Evolutionary conservation across 441 rosid species (phyloP).

Genomic region (Euphorbia schlechtendalii): DNA sequence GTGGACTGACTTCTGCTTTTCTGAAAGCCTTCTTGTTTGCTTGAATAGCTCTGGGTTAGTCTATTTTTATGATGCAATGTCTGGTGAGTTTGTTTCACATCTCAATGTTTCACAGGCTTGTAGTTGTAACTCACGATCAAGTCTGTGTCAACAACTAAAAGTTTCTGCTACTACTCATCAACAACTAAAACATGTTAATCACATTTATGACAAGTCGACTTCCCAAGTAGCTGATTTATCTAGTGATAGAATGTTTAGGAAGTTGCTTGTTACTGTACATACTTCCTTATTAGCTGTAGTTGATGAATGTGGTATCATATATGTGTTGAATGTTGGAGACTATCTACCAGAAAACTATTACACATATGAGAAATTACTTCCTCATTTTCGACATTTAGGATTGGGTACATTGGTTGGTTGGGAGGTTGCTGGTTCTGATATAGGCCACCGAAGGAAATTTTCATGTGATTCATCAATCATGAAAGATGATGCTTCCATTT

Average conservation of each 20-base stretch:
- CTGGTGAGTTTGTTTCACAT: constrained; percentile 63
- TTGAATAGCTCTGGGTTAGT: constrained; percentile 63
- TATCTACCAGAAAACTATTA: constrained; percentile 40
- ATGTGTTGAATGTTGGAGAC: constrained; percentile 49
- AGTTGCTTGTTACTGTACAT: constrained; percentile 60
- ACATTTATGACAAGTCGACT: constrained; percentile 28
- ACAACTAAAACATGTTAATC: constrained; percentile 26
- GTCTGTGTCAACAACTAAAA: constrained; percentile 28
- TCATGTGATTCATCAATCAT: constrained; percentile 23
- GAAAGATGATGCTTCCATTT: constrained; percentile 26
- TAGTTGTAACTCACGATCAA: constrained; percentile 35
- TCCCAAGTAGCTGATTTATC: constrained; percentile 21
- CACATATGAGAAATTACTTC: constrained; percentile 36
- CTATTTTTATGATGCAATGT: constrained; percentile 49
- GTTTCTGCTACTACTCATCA: constrained; percentile 26
- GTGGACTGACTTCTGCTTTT: constrained; percentile 82
- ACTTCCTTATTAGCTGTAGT: constrained; percentile 75
- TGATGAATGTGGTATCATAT: constrained; percentile 66
- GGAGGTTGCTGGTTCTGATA: constrained; percentile 63
- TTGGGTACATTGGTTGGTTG: constrained; percentile 65
- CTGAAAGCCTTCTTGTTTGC: constrained; percentile 83
- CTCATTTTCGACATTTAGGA: constrained; percentile 48
- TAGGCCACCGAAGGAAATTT: constrained; percentile 46
- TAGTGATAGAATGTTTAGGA: constrained; percentile 58
- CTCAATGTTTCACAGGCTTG: constrained; percentile 51